Conservation (phyloP, 257 asterid species). For the Solanum virginianum region DNA sequence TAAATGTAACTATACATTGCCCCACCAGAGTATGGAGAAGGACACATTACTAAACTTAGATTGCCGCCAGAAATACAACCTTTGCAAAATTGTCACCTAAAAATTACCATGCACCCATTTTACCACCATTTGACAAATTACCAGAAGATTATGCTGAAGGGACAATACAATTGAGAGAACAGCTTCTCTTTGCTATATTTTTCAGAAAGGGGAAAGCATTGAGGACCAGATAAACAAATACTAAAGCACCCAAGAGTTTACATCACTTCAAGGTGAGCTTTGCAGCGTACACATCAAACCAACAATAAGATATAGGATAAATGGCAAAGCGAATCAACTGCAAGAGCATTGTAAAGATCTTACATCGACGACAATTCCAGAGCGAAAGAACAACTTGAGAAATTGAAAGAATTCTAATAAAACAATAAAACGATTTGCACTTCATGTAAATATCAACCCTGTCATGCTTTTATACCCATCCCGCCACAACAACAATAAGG, state of each 20-base stretch:
- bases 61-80: background rate
- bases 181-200: background rate
- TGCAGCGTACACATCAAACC: background rate
- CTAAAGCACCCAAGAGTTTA: background rate
- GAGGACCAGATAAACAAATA: background rate
- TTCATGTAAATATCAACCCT: background rate
- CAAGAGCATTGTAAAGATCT: background rate
- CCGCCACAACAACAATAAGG: background rate
- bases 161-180: background rate
- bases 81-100: background rate
- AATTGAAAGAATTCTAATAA: background rate
- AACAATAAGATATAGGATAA: background rate
- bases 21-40: background rate
- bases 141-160: background rate
- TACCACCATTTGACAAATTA: background rate
- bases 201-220: background rate
- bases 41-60: background rate
- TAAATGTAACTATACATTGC: background rate
- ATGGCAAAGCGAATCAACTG: background rate
- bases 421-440: background rate
- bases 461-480: background rate
- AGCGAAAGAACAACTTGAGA: background rate
- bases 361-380: background rate
- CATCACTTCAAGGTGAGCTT: background rate
- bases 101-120: background rate